Conservation (phyloP, 306 rosid genomes). For the Biancaea sappan region DNA sequence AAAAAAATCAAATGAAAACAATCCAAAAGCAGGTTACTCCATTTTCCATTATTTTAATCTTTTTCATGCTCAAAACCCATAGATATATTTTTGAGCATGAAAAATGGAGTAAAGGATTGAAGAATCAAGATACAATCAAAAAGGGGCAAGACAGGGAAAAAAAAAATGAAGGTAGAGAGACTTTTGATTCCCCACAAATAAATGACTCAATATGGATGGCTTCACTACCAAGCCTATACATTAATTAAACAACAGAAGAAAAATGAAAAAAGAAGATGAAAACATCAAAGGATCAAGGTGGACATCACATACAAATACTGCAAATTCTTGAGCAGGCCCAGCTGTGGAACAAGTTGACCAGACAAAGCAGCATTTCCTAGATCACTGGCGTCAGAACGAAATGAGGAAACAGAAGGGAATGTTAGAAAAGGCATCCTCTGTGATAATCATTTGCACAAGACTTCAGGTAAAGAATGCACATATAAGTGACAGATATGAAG, state of each 20-base stretch:
- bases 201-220: not conserved
- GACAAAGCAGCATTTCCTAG: conserved; percentile 97
- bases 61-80: not conserved
- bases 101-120: not conserved
- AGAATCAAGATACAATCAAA: not conserved
- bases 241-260: conserved; percentile 4
- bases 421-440: conserved; percentile 28
- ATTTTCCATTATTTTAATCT: not conserved
- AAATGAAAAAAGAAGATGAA: conserved; percentile 4
- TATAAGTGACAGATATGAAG: conserved; percentile 15
- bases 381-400: conserved; percentile 60
- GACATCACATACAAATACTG: conserved; percentile 82
- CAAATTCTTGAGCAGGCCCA: conserved; percentile 93
- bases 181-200: not conserved
- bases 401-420: conserved; percentile 30
- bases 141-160: not conserved
- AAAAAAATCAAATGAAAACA: not conserved
- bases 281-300: conserved; percentile 24
- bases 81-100: not conserved
- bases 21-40: not conserved
- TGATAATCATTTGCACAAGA: conserved; percentile 3
- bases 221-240: conserved; percentile 8
- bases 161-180: too few relatives aligned
- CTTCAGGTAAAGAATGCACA: conserved; percentile 5
- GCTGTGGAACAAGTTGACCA: conserved; percentile 94